Conservation (phyloP, 805 yeast genomes). For the Blastobotrys robertii region DNA sequence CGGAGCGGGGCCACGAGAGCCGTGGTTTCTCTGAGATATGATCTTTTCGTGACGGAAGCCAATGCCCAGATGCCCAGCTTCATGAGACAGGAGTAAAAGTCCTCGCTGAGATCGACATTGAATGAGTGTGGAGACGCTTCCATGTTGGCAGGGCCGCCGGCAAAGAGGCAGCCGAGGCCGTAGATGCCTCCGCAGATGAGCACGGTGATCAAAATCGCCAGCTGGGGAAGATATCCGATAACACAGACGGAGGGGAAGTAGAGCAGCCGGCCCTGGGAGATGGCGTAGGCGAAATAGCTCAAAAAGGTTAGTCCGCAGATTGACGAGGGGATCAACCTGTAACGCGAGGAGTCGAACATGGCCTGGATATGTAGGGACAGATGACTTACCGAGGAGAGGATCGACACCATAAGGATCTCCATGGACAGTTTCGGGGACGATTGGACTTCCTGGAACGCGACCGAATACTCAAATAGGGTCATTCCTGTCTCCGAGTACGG, state of each 20-base stretch:
- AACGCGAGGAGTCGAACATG: constrained; percentile 40
- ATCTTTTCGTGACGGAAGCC: constrained; percentile 56
- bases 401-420: constrained; percentile 41
- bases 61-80: constrained; percentile 54
- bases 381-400: constrained; percentile 51
- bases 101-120: constrained; percentile 40
- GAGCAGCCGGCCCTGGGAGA: constrained; percentile 33
- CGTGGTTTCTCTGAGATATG: constrained; percentile 52
- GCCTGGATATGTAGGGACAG: constrained; percentile 55
- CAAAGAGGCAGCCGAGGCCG: constrained; percentile 47
- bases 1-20: constrained; percentile 37
- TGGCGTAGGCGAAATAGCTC: constrained; percentile 34
- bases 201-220: constrained; percentile 43
- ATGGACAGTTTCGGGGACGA: constrained; percentile 40
- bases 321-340: constrained; percentile 55
- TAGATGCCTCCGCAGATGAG: constrained; percentile 45
- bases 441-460: constrained; percentile 67
- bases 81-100: constrained; percentile 53
- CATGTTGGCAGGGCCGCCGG: constrained; percentile 35
- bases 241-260: constrained; percentile 47
- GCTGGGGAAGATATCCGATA: constrained; percentile 58
- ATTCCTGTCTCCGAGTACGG: constrained; percentile 59
- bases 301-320: constrained; percentile 47
- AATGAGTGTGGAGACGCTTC: constrained; percentile 29
- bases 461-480: constrained; percentile 64